Evolutionary conservation across 257 asterid species (phyloP), one percentile per base, ranked within the genome.

Genomic region (Ophiorrhiza pumila): DNA sequence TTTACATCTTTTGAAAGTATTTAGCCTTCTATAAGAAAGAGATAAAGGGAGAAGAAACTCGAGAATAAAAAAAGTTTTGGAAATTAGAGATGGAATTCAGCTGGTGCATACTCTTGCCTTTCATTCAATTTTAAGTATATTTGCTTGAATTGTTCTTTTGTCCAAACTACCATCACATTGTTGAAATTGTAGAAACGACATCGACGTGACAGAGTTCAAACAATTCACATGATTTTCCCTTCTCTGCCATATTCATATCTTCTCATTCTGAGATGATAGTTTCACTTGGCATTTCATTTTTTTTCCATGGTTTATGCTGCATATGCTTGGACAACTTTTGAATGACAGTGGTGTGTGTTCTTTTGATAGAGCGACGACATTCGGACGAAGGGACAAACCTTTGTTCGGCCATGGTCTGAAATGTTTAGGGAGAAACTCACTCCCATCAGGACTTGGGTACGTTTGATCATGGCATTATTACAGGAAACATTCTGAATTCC

Each of bases 371-470:
- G 75, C 71, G 84, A 76, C 77, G 98, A 93, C 67, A 71, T 91
- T 73, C 90, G 85, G 62, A 74, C 76, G 4, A 87, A 82, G 80
- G 97, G 97, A 15, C 88, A 89, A 72, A 91, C 87, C 76, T 42
- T 89, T 1, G 62, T 93, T 73, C 94, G 71, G 60, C 94, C 96
- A 12, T 85, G 81, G 71, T 41, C 88, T 15, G 92, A 91, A 66
- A 74, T 53, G 39, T 64, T 87, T 12, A 85, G 64, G 76, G 92
- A 87, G 82, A 83, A 72, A 32, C 63, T 91, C 31, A 77, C 53
- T 71, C 98, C 98, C 57, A 55, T 91, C 34, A 82, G 89, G 83
- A 79, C 80, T 56, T 85, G 97, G 96, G 98, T 92, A 83, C 7
- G 85, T 73, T 11, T 7, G 9, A 50, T 27, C 27, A 31, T 4